phyloP scores from a whole-genome alignment of 257 asterid genomes.

The Leonotis leonurus region DNA sequence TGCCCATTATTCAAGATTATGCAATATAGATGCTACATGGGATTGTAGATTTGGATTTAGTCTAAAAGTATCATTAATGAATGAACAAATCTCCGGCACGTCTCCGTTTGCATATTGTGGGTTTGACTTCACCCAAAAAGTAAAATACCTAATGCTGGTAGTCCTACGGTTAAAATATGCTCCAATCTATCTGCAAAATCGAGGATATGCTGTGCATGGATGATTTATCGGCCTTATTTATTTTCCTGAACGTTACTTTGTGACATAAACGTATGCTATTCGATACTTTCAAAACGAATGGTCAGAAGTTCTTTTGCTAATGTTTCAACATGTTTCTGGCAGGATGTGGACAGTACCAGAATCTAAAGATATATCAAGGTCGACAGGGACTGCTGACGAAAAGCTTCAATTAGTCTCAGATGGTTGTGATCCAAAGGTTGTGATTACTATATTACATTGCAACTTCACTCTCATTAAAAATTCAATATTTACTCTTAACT shows the following conservation, averaged over 20 bases:
- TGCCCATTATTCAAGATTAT: no score
- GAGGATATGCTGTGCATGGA: neutral
- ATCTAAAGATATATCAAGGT: slow-evolving; percentile 46
- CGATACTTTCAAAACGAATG: neutral
- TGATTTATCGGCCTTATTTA: no score
- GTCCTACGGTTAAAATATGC: neutral
- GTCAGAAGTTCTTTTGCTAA: neutral
- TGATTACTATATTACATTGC: slow-evolving; percentile 28
- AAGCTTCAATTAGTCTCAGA: slow-evolving; percentile 52
- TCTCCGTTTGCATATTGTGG: neutral
- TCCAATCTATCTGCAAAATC: neutral
- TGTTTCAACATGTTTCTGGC: slow-evolving; percentile 18
- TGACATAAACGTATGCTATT: neutral
- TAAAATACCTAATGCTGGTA: neutral
- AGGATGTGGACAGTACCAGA: slow-evolving; percentile 96
- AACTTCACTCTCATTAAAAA: neutral
- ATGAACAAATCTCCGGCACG: neutral
- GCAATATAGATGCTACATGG: neutral
- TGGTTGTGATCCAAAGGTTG: slow-evolving; percentile 49
- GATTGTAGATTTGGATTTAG: neutral
- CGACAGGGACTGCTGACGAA: slow-evolving; percentile 29
- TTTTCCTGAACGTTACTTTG: neutral
- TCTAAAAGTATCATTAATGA: no score
- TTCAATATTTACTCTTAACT: neutral
- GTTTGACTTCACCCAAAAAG: neutral